Evolutionary conservation across 2,329 filamentous ascomycete species (phyloP), one percentile per base, ranked within the genome.

Genomic region (Chaetomium strumarium): DNA sequence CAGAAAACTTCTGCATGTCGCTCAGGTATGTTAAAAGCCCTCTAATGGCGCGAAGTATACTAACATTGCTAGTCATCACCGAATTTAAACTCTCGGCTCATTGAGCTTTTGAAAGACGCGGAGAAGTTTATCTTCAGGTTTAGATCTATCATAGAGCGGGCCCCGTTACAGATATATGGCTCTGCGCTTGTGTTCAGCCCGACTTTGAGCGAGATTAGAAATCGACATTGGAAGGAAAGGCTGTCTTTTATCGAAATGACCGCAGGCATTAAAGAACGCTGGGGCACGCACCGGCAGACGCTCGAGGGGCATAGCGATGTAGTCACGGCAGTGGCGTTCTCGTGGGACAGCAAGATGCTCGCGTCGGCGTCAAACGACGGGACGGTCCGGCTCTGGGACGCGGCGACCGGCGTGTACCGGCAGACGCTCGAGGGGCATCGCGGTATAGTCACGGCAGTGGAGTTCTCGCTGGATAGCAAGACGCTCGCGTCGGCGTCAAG

Each of bases 321-420:
- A 31, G 44, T 60, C 41, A 49, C 12, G 13, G 42, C 55, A 5
- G 49, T 62, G 2, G 55, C 43, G 17, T 62, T 60, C 59, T 60
- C 56, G 37, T 50, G 49, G 19, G 55, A 62, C 44, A 53, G 55
- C 37, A 52, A 44, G 41, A 40, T 33, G 12, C 31, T 33, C 8
- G 31, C 31, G 12, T 33, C 31, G 31, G 31, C 31, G 7, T 33
- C n/a, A n/a, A n/a, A n/a, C n/a, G n/a, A n/a, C n/a, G n/a, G n/a
- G n/a, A n/a, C n/a, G n/a, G n/a, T n/a, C n/a, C n/a, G n/a, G n/a
- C n/a, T n/a, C n/a, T n/a, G n/a, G n/a, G n/a, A n/a, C n/a, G n/a
- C n/a, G n/a, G n/a, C n/a, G n/a, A n/a, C n/a, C n/a, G n/a, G n/a
- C n/a, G n/a, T n/a, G n/a, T n/a, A n/a, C n/a, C n/a, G n/a, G n/a